Percentiles rank a stretch among this genome's conserved stretches.
Evolutionary conservation across 768 basidiomycete genomes (phyloP).

Genomic region (Mycena latifolia): DNA sequence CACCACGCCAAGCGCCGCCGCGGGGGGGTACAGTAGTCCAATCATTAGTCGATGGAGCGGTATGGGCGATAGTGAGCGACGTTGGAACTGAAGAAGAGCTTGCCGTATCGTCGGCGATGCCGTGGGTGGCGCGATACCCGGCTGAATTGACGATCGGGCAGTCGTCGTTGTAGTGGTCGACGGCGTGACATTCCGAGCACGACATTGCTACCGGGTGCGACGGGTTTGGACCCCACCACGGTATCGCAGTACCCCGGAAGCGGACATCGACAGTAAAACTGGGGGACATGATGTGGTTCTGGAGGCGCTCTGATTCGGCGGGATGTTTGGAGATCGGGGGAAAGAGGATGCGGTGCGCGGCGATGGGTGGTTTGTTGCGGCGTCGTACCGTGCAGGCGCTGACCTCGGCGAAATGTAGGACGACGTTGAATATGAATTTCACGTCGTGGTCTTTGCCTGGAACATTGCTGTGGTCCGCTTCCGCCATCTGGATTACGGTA

Average conservation of each 20-base stretch:
- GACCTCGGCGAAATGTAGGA: background rate
- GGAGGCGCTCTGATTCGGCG: background rate
- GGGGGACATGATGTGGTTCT: conserved; percentile 6
- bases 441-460: background rate
- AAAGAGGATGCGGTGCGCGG: background rate
- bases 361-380: background rate
- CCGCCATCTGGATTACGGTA: background rate
- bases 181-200: background rate
- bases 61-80: background rate
- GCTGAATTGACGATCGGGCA: background rate
- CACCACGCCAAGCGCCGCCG: no score
- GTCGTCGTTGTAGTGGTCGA: background rate
- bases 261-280: background rate
- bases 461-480: background rate
- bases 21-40: no score
- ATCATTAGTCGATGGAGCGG: no score
- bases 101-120: background rate
- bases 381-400: background rate
- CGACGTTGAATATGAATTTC: background rate
- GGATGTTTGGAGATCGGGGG: background rate
- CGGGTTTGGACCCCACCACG: background rate
- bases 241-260: background rate
- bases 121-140: background rate
- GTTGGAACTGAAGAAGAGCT: background rate
- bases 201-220: background rate